Percentiles rank a stretch among this genome's conserved stretches.
These are phyloP conservation scores for Puccinia horiana DNA, from an alignment of 1,284 basidiomycete genomes.

Conservation along the genomic window DNA sequence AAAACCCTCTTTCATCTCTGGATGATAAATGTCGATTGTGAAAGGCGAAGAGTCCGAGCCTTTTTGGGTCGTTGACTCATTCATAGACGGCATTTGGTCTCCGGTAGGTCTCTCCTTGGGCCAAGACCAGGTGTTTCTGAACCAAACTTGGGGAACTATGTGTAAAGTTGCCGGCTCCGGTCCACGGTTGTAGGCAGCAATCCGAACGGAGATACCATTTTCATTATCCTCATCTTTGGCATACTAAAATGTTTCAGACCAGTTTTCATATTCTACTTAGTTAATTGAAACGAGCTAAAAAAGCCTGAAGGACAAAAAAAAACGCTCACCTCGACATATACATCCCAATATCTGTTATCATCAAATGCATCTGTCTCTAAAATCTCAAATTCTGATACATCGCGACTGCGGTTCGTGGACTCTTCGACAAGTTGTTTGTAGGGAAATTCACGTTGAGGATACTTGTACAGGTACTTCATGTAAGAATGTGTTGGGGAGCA, in stretches of 20 bases:
- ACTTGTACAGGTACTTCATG: slow-evolving; percentile 99
- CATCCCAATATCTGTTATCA: slow-evolving; percentile 94
- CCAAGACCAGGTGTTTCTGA: slow-evolving; percentile 99
- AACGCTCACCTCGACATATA: slow-evolving; percentile 80
- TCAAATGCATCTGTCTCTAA: slow-evolving; percentile 89
- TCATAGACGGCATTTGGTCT: slow-evolving; percentile 65
- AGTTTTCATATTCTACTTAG: not conserved
- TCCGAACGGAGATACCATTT: slow-evolving; percentile 84
- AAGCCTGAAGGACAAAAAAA: not conserved
- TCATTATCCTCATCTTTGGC: slow-evolving; percentile 93
- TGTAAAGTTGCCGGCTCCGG: slow-evolving; percentile 94
- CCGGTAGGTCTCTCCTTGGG: slow-evolving; percentile 74
- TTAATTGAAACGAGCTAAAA: not conserved
- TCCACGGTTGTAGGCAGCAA: slow-evolving; percentile 94
- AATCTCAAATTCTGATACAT: slow-evolving; percentile 89
- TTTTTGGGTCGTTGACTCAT: slow-evolving; percentile 63
- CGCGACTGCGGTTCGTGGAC: slow-evolving; percentile 76
- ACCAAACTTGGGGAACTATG: slow-evolving; percentile 92
- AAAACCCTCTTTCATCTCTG: slow-evolving; percentile 62
- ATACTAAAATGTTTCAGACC: slow-evolving; percentile 66
- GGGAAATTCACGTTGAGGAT: slow-evolving; percentile 85
- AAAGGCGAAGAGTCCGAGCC: slow-evolving; percentile 71
- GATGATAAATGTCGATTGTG: slow-evolving; percentile 66
- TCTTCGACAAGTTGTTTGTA: slow-evolving; percentile 90
- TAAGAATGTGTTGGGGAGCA: slow-evolving; percentile 97